Conservation (phyloP, 1,284 basidiomycete genomes). For the Sporisorium iseilematis-ciliati region DNA sequence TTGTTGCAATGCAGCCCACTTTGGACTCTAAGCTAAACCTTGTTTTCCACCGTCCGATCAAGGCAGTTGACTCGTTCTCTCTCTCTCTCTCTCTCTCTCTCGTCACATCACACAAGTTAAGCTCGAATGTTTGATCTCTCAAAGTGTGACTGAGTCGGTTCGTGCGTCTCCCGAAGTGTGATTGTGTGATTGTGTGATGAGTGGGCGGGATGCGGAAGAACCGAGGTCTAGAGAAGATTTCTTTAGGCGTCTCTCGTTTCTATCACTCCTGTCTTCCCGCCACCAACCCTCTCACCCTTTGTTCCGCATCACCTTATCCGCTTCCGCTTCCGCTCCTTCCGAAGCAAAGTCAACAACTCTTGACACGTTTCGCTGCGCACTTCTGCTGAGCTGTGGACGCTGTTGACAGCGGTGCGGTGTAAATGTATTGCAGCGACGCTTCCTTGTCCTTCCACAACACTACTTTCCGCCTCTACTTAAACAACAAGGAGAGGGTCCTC, state of each 20-base stretch:
- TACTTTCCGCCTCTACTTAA: not conserved
- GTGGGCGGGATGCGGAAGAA: conserved; percentile 1
- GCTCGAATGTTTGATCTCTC: not conserved
- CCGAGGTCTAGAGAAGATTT: not conserved
- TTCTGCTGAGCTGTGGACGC: not conserved
- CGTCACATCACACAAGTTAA: not conserved
- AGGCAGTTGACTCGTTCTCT: not conserved
- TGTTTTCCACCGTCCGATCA: not conserved
- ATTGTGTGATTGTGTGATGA: not conserved
- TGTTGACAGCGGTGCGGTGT: too few species aligned
- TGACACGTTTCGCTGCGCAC: not conserved
- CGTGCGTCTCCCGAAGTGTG: too few species aligned
- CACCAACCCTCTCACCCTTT: not conserved
- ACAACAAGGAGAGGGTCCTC: not conserved
- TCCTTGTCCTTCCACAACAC: not conserved
- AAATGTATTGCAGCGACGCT: too few species aligned
- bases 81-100: not conserved
- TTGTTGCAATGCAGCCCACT: too few species aligned
- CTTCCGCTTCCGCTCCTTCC: conserved; percentile 6
- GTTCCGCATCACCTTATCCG: not conserved
- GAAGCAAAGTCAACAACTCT: not conserved
- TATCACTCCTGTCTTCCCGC: not conserved
- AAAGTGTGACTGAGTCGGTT: not conserved
- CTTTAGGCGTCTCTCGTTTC: not conserved
- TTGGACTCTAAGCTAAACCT: not conserved